Evolutionary conservation across 2,329 filamentous ascomycete genomes (phyloP), one percentile per base, ranked within the genome.

Genomic region (Cladosporium oxysporum): DNA sequence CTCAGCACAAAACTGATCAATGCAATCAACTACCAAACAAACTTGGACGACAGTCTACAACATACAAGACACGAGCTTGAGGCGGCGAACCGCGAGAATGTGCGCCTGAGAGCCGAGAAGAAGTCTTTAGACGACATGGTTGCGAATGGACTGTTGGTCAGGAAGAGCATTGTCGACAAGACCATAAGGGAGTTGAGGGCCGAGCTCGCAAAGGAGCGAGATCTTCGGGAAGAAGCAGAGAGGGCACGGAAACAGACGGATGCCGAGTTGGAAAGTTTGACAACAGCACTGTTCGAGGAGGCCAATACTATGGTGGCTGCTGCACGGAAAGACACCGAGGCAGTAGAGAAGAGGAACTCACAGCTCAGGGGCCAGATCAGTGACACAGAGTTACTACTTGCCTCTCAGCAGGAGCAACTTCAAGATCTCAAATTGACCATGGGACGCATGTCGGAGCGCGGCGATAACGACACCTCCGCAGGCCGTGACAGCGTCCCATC

Each of bases 281-380:
- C 95, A 0, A 89, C 92, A 1, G 93, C 92, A 31, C 84, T 99
- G n/a, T 99, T 99, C 69, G 93, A 98, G 76, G 94, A 99, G 82
- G 95, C 95, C 59, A 98, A 99, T 81, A 93, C 91, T 79, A 98
- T 99, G 94, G 95, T 99, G 62, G 91, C 94, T 49, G 88, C 88
- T 18, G 94, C 94, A 44, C 92, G 96, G 68, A 88, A 87, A 69
- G 92, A 97, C 72, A 90, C 92, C 44, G 93, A 97, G 70, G 85
- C 86, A 5, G 89, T 93, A 66, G 91, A 90, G 74, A 73, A 71
- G 68, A 92, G 92, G 76, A 96, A 95, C 73, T 92, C 97, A 66
- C 92, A 96, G 78, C 85, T 98, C 61, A 91, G 88, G 73, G 85
- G 90, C 29, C 93, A 98, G 77, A 83, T 99, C 62, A 88, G 88